Percentiles rank a stretch among this genome's conserved stretches.
Conservation (phyloP, 768 basidiomycete species). For the Sarcodon aspratus region DNA sequence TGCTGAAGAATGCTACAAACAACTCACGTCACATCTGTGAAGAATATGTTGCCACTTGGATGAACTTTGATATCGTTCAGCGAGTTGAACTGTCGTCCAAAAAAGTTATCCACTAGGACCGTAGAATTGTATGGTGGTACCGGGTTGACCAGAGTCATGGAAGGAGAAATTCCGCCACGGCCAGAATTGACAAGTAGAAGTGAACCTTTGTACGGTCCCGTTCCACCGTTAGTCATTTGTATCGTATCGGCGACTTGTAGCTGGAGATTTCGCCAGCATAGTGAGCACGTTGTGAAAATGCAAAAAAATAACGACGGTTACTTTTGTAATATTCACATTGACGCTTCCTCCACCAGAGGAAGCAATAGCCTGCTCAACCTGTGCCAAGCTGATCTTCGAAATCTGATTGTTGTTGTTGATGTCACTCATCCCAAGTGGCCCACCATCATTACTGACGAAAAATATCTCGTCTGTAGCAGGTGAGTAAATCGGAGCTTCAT, state of each 20-base stretch:
- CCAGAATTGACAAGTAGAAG: slow-evolving; percentile 51
- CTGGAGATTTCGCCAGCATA: slow-evolving; percentile 18
- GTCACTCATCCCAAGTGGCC: slow-evolving; percentile 43
- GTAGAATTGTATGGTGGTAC: slow-evolving; percentile 48
- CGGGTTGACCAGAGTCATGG: slow-evolving; percentile 50
- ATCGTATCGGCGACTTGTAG: slow-evolving; percentile 38
- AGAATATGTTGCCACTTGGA: slow-evolving; percentile 54
- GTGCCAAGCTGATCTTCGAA: slow-evolving; percentile 43
- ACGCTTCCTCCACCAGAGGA: slow-evolving; percentile 20
- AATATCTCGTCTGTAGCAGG: slow-evolving; percentile 50
- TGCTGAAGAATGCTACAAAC: background rate
- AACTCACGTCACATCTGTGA: slow-evolving; percentile 56
- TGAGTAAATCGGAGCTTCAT: slow-evolving; percentile 60
- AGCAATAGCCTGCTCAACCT: slow-evolving; percentile 33
- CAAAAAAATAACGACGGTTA: slow-evolving; percentile 3
- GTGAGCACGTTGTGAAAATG: background rate
- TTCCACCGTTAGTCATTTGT: slow-evolving; percentile 60
- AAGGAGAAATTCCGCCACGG: slow-evolving; percentile 43
- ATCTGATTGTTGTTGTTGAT: slow-evolving; percentile 46
- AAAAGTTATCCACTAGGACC: slow-evolving; percentile 59
- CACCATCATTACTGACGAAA: slow-evolving; percentile 57
- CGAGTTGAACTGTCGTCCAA: slow-evolving; percentile 66
- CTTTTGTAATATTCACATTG: slow-evolving; percentile 30
- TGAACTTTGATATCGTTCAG: slow-evolving; percentile 65
- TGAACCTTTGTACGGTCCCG: slow-evolving; percentile 40